Base-by-base conservation (phyloP, 2,329 filamentous ascomycete genomes). In the Fusarium mangiferae region DNA sequence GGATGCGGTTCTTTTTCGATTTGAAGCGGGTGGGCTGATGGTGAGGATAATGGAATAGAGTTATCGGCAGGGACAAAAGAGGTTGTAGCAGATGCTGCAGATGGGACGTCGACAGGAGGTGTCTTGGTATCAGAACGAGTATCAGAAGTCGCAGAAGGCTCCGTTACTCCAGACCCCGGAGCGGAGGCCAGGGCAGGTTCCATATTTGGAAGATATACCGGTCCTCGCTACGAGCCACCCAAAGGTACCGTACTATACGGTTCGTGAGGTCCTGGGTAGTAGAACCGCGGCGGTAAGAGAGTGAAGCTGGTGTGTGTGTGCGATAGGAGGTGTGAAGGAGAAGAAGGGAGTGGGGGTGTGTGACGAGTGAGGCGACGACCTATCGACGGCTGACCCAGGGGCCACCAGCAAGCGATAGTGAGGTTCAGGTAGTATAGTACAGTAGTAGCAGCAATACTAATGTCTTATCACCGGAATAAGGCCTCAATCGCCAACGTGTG, bases 181-280 rank as follows among this genome's bases (percentile, higher is more conserved):
- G 60, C 72, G 58, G 68, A 62, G 62, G 73, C 67, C 72, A 73
- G 75, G 72, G 70, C 68, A 45, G 73, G 65, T 70, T 78, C 77
- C 75, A 77, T 78, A 71, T 76, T 76, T 66, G 70, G 74, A 62
- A 67, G 67, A 68, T 77, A 75, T 75, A 75, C 72, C 71, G 63
- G 72, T 61, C 45, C 62, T 72, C 68, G 68, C 52, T 72, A 72
- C 62, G 28, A 66, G 62, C 42, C 45, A 71, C 66, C 72, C 55
- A 59, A 65, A 59, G 58, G 59, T 64, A 73, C 61, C 58, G 49
- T 66, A 51, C 51, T 57, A 54, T 66, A 73, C 61, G 55, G 49
- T 70, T 73, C 60, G 60, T 57, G 63, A 75, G 51, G 52, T 56
- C 68, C 64, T 68, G 68, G 52, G 58, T 59, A 54, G 62, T 51